Evolutionary conservation across 108 stramenopile species (phyloP).

Genomic region (Heterococcus sp.): DNA sequence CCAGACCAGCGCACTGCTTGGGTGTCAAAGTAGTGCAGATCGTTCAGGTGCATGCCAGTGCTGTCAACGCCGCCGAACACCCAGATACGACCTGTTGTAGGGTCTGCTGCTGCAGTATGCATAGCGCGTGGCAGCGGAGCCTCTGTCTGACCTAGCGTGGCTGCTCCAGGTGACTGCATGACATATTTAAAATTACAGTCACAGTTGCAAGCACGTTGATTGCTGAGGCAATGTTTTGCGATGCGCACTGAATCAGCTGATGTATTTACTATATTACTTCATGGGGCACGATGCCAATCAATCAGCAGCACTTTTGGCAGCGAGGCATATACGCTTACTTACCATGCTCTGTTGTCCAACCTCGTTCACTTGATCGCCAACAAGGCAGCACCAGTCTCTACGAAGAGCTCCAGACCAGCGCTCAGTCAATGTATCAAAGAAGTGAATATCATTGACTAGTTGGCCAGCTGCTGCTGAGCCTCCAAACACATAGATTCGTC

Average conservation of each 20-base stretch:
- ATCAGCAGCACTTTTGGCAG: background rate
- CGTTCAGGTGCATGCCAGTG: background rate
- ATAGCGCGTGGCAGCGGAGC: background rate
- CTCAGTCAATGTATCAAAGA: background rate
- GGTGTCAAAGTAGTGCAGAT: background rate
- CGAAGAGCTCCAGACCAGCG: background rate
- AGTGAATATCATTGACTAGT: background rate
- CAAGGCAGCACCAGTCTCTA: background rate
- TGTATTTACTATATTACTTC: no score
- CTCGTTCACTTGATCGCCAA: background rate
- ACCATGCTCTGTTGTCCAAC: background rate
- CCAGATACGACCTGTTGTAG: background rate
- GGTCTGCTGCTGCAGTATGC: background rate
- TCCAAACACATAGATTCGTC: background rate
- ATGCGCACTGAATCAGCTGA: background rate
- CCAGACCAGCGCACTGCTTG: background rate
- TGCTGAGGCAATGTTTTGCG: background rate
- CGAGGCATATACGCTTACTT: background rate
- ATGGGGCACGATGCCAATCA: background rate
- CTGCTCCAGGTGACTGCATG: background rate
- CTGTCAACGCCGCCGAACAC: background rate
- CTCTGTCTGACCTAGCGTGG: background rate
- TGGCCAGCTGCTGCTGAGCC: background rate
- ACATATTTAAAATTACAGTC: background rate
- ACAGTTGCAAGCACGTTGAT: background rate